Evolutionary conservation across 768 basidiomycete genomes (phyloP), one percentile per base, ranked within the genome.

Genomic region (Kwoniella dejecticola): DNA sequence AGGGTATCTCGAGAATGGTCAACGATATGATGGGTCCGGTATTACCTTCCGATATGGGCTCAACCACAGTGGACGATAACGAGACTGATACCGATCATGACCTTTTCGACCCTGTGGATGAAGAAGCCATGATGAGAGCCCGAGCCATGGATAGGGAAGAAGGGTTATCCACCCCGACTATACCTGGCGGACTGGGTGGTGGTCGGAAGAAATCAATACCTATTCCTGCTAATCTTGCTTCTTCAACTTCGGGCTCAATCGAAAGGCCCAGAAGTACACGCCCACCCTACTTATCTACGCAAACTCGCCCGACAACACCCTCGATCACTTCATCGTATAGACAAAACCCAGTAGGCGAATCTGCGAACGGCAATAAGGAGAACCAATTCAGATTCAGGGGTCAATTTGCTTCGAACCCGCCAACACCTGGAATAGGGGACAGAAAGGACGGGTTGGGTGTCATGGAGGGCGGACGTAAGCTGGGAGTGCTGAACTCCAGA

Each of bases 321-420:
- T 50, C 48, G 6, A 17, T 50, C 27, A 50, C 33, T 19, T 36
- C 50, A 23, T 52, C 21, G 8, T 44, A 31, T 24, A n/a, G 30
- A 30, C 59, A 52, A 10, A 44, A 40, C 15, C 30, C 2, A 44
- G 44, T 27, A 38, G 12, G 23, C n/a, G 15, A 65, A 44, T 48
- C 40, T 36, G 36, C 15, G 33, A 15, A 7, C 7, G 33, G 15
- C 15, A 36, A 36, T 36, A 63, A 50, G 8, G 31, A 42, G 3
- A 64, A 56, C 31, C 60, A 44, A 24, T 72, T 75, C 41, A 62
- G 69, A 36, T 75, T 75, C 44, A 67, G 71, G 63, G 74, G 74
- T 21, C 74, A 70, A 31, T 75, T 75, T 40, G 64, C 71, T 21
- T 64, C 67, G 52, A 69, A 64, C 46, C 74, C 74, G 26, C 53